Conservation (phyloP, 2,329 filamentous ascomycete genomes). For the Malbranchea zuffiana region DNA sequence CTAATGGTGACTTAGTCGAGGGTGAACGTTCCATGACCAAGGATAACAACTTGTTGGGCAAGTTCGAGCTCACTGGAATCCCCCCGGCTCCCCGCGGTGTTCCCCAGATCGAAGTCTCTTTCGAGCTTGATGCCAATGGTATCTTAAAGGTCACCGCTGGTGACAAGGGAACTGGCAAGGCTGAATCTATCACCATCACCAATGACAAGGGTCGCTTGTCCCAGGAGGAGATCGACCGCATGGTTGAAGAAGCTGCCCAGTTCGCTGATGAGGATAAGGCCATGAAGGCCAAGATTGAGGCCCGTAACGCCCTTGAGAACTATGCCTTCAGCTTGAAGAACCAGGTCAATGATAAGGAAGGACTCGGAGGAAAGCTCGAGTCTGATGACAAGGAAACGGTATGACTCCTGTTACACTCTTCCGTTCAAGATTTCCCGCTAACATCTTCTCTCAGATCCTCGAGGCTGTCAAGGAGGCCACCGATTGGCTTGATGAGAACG, state of each 20-base stretch:
- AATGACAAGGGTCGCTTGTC: constrained; percentile 98
- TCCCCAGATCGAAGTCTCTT: constrained; percentile 95
- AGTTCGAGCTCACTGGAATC: constrained; percentile 95
- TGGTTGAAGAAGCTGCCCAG: constrained; percentile 97
- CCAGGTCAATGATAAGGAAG: constrained; percentile 94
- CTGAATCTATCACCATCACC: constrained; percentile 95
- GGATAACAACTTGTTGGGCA: constrained; percentile 94
- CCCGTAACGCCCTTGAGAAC: constrained; percentile 95
- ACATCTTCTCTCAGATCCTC: constrained; percentile 48
- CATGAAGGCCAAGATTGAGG: constrained; percentile 90
- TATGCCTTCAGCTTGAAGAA: constrained; percentile 99
- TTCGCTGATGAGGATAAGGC: constrained; percentile 99
- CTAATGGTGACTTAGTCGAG: constrained; percentile 44
- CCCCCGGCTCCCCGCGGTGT: constrained; percentile 90
- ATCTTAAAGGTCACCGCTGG: constrained; percentile 92
- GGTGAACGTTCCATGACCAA: constrained; percentile 90
- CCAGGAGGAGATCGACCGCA: constrained; percentile 95
- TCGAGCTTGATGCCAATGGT: constrained; percentile 96
- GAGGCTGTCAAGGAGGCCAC: constrained; percentile 94
- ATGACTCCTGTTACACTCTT: constrained; percentile 29
- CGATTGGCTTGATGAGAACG: constrained; percentile 97
- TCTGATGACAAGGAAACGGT: constrained; percentile 96
- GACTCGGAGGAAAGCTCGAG: constrained; percentile 94
- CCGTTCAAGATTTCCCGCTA: constrained; percentile 22
- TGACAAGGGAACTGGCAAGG: constrained; percentile 97